Evolutionary conservation across 495 filamentous ascomycete species (phyloP), one percentile per base, ranked within the genome.

Genomic region (Aspergillus diversus): DNA sequence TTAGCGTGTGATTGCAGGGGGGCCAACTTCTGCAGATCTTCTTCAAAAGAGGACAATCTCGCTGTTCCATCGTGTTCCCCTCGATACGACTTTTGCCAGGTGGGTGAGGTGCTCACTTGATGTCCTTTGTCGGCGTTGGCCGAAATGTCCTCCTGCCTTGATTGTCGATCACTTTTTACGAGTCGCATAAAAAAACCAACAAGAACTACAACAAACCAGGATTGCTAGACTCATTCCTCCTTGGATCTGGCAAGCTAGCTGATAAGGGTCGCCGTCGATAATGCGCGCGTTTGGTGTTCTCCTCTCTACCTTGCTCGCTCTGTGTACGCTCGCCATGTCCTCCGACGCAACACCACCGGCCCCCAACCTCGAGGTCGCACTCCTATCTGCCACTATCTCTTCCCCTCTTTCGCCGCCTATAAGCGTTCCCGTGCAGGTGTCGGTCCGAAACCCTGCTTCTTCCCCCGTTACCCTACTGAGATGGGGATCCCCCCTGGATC

Each of bases 401-500:
- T 33, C 64, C n/a, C 47, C 57, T 7, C 54, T 59, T 16, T 48
- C 57, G 55, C 33, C 53, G 61, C 47, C 60, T 58, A 70, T 60
- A 37, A 12, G 54, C 59, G 12, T 59, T 37, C 65, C 69, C 5
- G 43, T 79, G 60, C 66, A 63, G 43, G 68, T 75, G 5, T 74
- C 75, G 1, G 69, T 85, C n/a, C 72, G 72, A 49, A 86, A 84
- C 61, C 68, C 70, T 1, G 69, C 73, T 33, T 50, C 66, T 0
- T 39, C 67, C 8, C 73, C 83, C 33, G 68, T 84, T 13, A 84
- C 82, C 2, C 48, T 86, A 16, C 71, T 86, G 12, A 71, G 65
- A 42, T 86, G 80, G 80, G 69, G 75, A 52, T 78, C 78, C 5
- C 83, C 83, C 6, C 66, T 86, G 8, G 84, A 86, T 60, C 63